Evolutionary conservation across 441 rosid species (phyloP).

Genomic region (Syzygium syzygioides): DNA sequence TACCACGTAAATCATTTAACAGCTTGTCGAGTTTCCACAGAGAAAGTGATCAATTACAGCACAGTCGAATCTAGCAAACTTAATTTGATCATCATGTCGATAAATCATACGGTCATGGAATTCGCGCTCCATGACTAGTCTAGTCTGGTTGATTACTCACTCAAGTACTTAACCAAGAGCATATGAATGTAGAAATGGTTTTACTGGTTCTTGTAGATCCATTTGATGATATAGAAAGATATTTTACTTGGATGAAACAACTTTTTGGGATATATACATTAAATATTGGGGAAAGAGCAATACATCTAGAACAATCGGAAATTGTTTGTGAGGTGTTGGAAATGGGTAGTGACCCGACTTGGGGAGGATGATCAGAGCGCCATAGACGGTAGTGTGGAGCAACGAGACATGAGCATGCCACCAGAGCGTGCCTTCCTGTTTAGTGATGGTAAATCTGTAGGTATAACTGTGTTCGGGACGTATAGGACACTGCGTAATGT

Average conservation of each 20-base stretch:
- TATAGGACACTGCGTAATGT: conserved; percentile 77
- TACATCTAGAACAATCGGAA: conserved; percentile 72
- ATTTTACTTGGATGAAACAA: neutral
- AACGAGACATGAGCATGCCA: conserved; percentile 83
- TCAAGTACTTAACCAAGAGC: neutral
- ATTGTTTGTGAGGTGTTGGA: conserved; percentile 57
- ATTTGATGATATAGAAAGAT: neutral
- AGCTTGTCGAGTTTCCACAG: neutral
- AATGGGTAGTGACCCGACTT: conserved; percentile 60
- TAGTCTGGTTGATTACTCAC: neutral
- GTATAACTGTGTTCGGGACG: conserved; percentile 53
- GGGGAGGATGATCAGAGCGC: conserved; percentile 71
- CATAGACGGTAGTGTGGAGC: conserved; percentile 67
- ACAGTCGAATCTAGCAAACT: neutral
- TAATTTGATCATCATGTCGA: too few relatives aligned
- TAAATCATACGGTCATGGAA: neutral
- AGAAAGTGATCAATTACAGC: neutral
- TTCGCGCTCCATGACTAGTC: neutral
- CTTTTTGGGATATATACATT: neutral
- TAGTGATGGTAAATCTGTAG: conserved; percentile 45
- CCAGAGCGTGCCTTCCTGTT: conserved; percentile 94
- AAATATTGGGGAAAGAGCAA: neutral
- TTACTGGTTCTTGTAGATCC: neutral
- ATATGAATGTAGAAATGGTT: neutral
- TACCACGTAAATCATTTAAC: neutral